Conservation (phyloP, 805 yeast genomes). For the Wickerhamomyces silvicola region DNA sequence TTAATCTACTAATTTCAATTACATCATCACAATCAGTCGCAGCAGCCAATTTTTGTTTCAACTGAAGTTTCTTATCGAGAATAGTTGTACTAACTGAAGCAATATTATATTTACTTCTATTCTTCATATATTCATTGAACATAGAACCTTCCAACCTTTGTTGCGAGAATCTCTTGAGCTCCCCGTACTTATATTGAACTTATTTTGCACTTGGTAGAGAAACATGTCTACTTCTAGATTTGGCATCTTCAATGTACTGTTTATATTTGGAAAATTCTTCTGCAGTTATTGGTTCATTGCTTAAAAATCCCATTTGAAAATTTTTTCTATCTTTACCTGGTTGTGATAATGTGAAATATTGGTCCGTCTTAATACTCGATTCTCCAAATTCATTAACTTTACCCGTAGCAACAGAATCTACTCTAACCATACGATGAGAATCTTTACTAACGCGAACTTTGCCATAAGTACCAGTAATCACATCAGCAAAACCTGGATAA, state of each 20-base stretch:
- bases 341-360: constrained; percentile 69
- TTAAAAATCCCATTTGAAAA: constrained; percentile 72
- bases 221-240: constrained; percentile 21
- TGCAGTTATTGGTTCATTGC: constrained; percentile 65
- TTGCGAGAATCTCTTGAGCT: constrained; percentile 55
- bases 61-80: constrained; percentile 64
- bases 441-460: constrained; percentile 69
- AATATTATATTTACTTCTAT: constrained; percentile 58
- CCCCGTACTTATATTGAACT: constrained; percentile 56
- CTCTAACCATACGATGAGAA: constrained; percentile 77
- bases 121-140: constrained; percentile 70
- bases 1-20: constrained; percentile 34
- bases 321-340: constrained; percentile 66
- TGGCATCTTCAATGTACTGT: constrained; percentile 52
- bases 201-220: constrained; percentile 58
- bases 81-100: constrained; percentile 61
- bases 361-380: constrained; percentile 38
- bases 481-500: constrained; percentile 72
- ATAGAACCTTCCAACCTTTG: constrained; percentile 65
- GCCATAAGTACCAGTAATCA: constrained; percentile 69
- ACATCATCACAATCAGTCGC: constrained; percentile 48
- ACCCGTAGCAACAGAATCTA: constrained; percentile 54
- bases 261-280: constrained; percentile 72
- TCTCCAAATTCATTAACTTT: constrained; percentile 46
- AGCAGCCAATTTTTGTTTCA: constrained; percentile 67